A percentile compares a stretch with the other conserved stretches of the same genome.
phyloP scores from a whole-genome alignment of 164 flowering plant genomes.

The Vitis labrusca region DNA sequence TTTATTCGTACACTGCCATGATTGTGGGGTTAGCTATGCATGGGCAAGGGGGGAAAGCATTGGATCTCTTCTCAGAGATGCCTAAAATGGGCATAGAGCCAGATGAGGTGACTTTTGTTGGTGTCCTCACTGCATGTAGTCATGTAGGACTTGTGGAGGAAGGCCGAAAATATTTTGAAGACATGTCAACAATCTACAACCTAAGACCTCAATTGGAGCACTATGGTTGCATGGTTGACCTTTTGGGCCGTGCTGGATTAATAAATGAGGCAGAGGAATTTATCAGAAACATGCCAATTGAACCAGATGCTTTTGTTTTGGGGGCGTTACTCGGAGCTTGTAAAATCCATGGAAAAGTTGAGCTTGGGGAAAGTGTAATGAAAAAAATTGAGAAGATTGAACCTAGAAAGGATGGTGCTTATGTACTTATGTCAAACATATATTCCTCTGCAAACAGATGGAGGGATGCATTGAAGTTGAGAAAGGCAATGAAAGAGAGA shows the following conservation, averaged over 20 bases:
- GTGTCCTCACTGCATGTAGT: conserved; percentile 35
- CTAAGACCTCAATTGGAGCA: conserved; percentile 30
- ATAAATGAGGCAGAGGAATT: conserved; percentile 29
- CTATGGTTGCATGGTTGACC: conserved; percentile 38
- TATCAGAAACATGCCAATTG: conserved; percentile 29
- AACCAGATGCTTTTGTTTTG: conserved; percentile 34
- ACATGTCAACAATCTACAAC: conserved; percentile 24
- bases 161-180: conserved; percentile 27
- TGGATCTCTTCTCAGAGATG: conserved; percentile 34
- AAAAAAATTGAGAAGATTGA: conserved; percentile 18
- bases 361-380: conserved; percentile 27
- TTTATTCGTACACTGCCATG: conserved; percentile 31
- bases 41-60: conserved; percentile 26
- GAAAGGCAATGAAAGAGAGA: conserved; percentile 32
- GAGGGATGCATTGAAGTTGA: conserved; percentile 28
- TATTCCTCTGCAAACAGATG: conserved; percentile 32
- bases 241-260: conserved; percentile 37
- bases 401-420: conserved; percentile 35
- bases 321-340: conserved; percentile 43
- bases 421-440: conserved; percentile 36
- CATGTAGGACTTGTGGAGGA: conserved; percentile 36
- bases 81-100: conserved; percentile 21
- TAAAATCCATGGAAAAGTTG: conserved; percentile 25
- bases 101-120: conserved; percentile 36
- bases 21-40: conserved; percentile 34